These are phyloP conservation scores for Phialophora macrospora DNA, from an alignment of 2,329 filamentous ascomycete genomes.

Conservation along the genomic window DNA sequence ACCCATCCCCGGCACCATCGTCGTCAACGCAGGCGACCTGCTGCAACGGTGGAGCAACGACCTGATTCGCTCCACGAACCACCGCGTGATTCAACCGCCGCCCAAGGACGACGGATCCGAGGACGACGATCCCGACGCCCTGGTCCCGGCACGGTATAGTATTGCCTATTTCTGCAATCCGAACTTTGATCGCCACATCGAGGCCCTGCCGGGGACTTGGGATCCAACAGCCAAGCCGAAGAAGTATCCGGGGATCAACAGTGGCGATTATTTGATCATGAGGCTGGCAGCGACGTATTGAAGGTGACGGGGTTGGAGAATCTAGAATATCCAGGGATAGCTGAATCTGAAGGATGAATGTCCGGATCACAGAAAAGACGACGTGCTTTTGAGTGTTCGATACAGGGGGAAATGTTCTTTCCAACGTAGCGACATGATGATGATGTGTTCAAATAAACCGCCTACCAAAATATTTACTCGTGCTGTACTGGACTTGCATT, in stretches of 20 bases:
- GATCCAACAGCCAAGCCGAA: conserved; percentile 55
- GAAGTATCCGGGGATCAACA: conserved; percentile 79
- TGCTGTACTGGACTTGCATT: too few relatives aligned
- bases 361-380: too few relatives aligned
- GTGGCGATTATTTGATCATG: conserved; percentile 79
- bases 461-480: too few relatives aligned
- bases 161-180: conserved; percentile 94
- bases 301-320: neutral
- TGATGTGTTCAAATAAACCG: too few relatives aligned
- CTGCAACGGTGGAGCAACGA: conserved; percentile 89
- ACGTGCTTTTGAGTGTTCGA: too few relatives aligned
- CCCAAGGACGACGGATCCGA: conserved; percentile 56
- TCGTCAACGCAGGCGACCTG: conserved; percentile 88
- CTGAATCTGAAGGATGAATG: too few relatives aligned
- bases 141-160: conserved; percentile 75
- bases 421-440: too few relatives aligned
- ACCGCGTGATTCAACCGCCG: conserved; percentile 82
- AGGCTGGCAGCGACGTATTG: conserved; percentile 76
- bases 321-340: too few relatives aligned
- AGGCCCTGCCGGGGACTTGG: conserved; percentile 80
- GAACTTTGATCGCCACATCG: conserved; percentile 75
- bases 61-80: conserved; percentile 85
- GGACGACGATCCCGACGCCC: conserved; percentile 44
- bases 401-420: too few relatives aligned
- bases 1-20: conserved; percentile 78